These are phyloP conservation scores for Xerocomus nothofagi DNA, from an alignment of 1,284 basidiomycete species.

Conservation along the genomic window DNA sequence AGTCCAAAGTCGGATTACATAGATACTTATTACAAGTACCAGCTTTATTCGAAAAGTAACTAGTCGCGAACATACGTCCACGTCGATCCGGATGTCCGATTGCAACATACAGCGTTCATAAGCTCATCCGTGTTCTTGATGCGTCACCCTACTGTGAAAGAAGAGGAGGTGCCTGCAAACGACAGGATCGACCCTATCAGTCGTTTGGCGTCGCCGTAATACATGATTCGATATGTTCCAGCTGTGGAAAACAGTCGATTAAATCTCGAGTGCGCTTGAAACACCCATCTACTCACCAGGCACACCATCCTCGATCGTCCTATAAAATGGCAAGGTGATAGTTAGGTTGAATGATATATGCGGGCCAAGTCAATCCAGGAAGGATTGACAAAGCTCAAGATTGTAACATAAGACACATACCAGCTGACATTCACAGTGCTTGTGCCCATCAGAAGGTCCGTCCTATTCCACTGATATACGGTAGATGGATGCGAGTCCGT, in stretches of 20 bases:
- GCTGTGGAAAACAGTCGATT: constrained; percentile 35
- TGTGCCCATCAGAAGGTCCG: constrained; percentile 55
- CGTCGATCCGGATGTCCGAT: no score
- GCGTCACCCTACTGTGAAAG: constrained; percentile 49
- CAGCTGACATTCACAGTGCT: constrained; percentile 67
- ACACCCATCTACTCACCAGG: constrained; percentile 21
- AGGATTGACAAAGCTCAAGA: neutral
- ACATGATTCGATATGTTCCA: constrained; percentile 69
- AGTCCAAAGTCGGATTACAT: no score
- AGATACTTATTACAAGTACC: neutral
- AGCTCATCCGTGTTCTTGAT: neutral
- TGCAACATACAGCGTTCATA: no score
- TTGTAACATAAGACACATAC: constrained; percentile 46
- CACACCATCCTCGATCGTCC: constrained; percentile 66
- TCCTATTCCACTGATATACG: constrained; percentile 65
- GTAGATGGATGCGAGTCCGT: constrained; percentile 84
- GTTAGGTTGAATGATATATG: neutral
- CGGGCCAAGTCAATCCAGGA: neutral
- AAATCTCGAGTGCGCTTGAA: neutral
- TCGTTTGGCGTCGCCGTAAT: constrained; percentile 75
- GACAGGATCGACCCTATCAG: constrained; percentile 58
- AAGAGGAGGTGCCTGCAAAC: constrained; percentile 62
- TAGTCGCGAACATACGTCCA: neutral
- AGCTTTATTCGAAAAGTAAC: neutral
- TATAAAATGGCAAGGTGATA: constrained; percentile 26